Evolutionary conservation across 352 stramenopile species (phyloP).

Genomic region (Phytophthora chlamydospora): DNA sequence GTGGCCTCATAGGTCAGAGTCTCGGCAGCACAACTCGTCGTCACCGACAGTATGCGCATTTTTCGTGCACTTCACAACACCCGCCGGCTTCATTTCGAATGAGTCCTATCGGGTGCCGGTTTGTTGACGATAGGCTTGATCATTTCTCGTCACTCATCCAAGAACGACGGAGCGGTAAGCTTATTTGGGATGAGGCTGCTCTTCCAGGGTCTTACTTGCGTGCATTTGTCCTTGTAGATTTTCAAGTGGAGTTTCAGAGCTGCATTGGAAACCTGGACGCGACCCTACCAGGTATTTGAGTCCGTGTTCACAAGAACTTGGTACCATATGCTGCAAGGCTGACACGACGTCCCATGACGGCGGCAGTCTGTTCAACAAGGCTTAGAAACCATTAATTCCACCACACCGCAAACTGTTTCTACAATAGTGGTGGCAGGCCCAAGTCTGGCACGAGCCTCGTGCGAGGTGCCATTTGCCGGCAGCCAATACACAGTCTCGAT

Average conservation of each 20-base stretch:
- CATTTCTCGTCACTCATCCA: slow-evolving; percentile 39
- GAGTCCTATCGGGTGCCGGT: slow-evolving; percentile 21
- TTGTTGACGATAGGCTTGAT: slow-evolving; percentile 33
- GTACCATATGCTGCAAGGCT: slow-evolving; percentile 40
- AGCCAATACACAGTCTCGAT: no score
- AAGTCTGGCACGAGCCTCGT: no score
- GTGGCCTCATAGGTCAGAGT: slow-evolving; percentile 37
- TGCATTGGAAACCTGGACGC: slow-evolving; percentile 36
- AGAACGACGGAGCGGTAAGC: slow-evolving; percentile 54
- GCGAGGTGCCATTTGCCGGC: no score
- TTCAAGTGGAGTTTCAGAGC: slow-evolving; percentile 54
- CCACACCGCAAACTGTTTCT: no score
- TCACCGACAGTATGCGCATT: no score
- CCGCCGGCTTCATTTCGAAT: slow-evolving; percentile 34
- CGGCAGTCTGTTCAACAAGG: slow-evolving; percentile 42
- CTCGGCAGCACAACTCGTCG: slow-evolving; percentile 27
- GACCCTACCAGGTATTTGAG: no score
- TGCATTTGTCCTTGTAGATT: neutral
- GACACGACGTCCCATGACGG: slow-evolving; percentile 52
- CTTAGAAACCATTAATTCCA: slow-evolving; percentile 38
- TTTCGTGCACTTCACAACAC: slow-evolving; percentile 6
- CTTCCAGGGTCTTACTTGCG: neutral
- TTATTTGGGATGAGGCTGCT: neutral
- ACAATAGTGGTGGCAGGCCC: no score
- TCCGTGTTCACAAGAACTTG: no score